phyloP scores from a whole-genome alignment of 2,329 filamentous ascomycete species.

The Onygenales sp. region DNA sequence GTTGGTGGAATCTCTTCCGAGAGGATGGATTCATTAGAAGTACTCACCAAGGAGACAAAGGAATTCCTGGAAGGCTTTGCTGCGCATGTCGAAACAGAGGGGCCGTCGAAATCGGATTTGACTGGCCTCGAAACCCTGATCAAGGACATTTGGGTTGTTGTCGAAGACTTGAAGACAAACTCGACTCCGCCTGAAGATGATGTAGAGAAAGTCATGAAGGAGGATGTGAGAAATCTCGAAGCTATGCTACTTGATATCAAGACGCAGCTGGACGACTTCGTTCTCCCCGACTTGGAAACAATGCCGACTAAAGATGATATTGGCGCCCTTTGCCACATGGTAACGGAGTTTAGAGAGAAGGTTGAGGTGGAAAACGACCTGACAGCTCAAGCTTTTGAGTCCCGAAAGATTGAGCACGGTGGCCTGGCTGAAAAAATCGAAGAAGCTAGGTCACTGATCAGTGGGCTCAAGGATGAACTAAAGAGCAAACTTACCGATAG shows the following conservation, averaged over 20 bases:
- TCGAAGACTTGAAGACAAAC: slow-evolving; percentile 58
- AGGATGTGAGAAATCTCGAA: slow-evolving; percentile 72
- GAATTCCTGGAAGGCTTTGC: slow-evolving; percentile 60
- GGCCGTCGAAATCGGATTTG: slow-evolving; percentile 71
- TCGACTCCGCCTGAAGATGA: slow-evolving; percentile 34
- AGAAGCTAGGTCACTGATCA: slow-evolving; percentile 67
- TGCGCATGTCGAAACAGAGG: slow-evolving; percentile 55
- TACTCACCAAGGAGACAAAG: slow-evolving; percentile 64
- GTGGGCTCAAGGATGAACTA: slow-evolving; percentile 68
- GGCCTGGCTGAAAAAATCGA: slow-evolving; percentile 67
- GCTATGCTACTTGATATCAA: slow-evolving; percentile 80
- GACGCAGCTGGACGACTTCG: slow-evolving; percentile 62
- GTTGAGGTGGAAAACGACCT: slow-evolving; percentile 59
- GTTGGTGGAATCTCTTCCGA: slow-evolving; percentile 57
- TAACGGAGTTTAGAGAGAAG: slow-evolving; percentile 58
- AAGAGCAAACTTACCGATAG: slow-evolving; percentile 70
- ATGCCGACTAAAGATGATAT: slow-evolving; percentile 71
- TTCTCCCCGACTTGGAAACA: slow-evolving; percentile 58
- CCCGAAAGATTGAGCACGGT: slow-evolving; percentile 74
- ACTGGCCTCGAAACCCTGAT: slow-evolving; percentile 65
- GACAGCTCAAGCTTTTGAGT: slow-evolving; percentile 69
- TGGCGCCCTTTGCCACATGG: slow-evolving; percentile 56
- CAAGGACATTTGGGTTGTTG: slow-evolving; percentile 61
- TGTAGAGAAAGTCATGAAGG: slow-evolving; percentile 63
- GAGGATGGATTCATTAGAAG: slow-evolving; percentile 53